Base-by-base conservation (phyloP, 352 stramenopile genomes). In the Phytophthora idaei region DNA sequence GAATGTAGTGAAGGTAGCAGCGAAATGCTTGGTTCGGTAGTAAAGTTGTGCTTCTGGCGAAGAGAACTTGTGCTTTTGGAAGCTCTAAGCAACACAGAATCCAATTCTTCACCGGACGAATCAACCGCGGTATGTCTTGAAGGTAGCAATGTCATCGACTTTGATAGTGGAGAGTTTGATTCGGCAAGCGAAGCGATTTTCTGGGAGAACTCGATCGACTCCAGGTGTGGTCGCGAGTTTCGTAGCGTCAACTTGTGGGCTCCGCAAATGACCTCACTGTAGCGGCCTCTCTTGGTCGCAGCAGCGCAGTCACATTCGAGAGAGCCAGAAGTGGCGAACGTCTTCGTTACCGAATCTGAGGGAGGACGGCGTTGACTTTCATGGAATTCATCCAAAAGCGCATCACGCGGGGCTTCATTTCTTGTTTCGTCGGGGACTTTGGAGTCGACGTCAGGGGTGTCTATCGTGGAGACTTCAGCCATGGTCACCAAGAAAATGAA, bases 201-300 rank as follows among this genome's bases (percentile, higher is more conserved):
- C 15, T 71, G 67, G 4, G 55, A 50, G 15, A 57, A 57, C 3
- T 76, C 77, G 29, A 85, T 64, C 11, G 72, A 61, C n/a, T 77
- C 68, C 6, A 78, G 54, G 31, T 88, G 64, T 0, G 75, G 69
- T 44, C 78, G 71, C 7, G 83, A 91, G 29, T 89, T 76, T 6
- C 80, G 73, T 21, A 91, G 61, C 25, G 79, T 87, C 21, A 90
- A 73, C 28, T 80, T 87, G 63, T 91, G 83, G n/a, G 80, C 83
- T 21, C 74, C 66, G 29, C 80, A 91, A 17, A 70, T 70, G 4
- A 45, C 31, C 32, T 91, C 79, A 6, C 65, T 69, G 61, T 90
- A 90, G 10, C 69, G 73, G 1, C 81, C 77, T 57, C 61, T 69
- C 59, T 87, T 90, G n/a, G 82, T 69, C 6, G 64, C 49, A 51